A percentile compares a stretch with the other conserved stretches of the same genome.
These are phyloP conservation scores for Brassica balearica DNA, from an alignment of 441 rosid genomes.

Conservation along the genomic window DNA sequence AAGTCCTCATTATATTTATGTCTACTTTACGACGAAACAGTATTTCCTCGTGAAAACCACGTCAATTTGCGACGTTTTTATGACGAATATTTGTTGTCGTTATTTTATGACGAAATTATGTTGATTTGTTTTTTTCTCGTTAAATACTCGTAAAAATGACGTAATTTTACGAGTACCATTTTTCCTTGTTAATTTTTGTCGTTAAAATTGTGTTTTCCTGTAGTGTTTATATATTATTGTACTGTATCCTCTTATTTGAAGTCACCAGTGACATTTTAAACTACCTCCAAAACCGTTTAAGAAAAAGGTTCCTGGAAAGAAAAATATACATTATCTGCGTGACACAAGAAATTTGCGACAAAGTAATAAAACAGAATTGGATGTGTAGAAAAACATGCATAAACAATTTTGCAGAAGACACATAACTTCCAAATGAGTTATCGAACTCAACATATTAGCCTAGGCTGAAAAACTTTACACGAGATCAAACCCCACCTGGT, in stretches of 20 bases:
- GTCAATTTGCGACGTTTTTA: too few relatives aligned
- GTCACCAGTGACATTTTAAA: not conserved
- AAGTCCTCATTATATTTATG: too few relatives aligned
- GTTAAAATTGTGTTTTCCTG: too few relatives aligned
- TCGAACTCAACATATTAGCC: not conserved
- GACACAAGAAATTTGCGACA: not conserved
- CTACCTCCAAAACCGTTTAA: not conserved
- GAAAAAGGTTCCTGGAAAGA: not conserved
- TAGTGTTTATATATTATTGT: not conserved
- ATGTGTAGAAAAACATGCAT: not conserved
- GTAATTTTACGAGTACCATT: too few relatives aligned
- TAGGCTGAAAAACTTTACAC: not conserved
- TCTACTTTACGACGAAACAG: too few relatives aligned
- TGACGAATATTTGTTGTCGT: too few relatives aligned
- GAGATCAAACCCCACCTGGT: not conserved
- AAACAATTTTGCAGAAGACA: not conserved
- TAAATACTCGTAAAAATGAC: too few relatives aligned
- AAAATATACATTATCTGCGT: not conserved
- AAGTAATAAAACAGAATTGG: not conserved
- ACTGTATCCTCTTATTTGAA: not conserved
- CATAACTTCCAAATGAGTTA: not conserved
- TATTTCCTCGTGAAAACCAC: too few relatives aligned
- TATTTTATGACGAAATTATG: too few relatives aligned
- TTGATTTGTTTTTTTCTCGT: too few relatives aligned
- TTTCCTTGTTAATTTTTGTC: too few relatives aligned